A percentile compares a stretch with the other conserved stretches of the same genome.
Conservation (phyloP, 2,329 filamentous ascomycete species). For the Periconia macrospinosa region DNA sequence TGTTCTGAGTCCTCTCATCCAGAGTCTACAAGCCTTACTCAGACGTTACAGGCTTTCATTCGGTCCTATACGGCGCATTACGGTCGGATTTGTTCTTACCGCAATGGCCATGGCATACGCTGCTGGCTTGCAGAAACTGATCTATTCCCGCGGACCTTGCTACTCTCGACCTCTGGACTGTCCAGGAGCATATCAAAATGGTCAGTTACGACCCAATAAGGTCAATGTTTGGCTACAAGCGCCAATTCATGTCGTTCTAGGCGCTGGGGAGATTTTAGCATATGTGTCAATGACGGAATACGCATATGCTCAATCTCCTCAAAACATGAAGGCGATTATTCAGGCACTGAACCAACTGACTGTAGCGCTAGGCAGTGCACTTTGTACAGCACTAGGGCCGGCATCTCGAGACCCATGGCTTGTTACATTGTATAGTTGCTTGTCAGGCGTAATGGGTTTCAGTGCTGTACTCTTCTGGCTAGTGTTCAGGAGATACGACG, state of each 20-base stretch:
- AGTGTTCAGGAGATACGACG: too few relatives aligned
- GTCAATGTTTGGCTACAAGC: constrained; percentile 42
- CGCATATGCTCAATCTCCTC: constrained; percentile 44
- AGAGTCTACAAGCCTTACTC: constrained; percentile 22
- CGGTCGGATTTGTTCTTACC: constrained; percentile 19
- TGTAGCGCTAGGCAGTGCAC: constrained; percentile 21
- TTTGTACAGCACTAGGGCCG: constrained; percentile 33
- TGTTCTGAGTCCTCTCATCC: constrained; percentile 26
- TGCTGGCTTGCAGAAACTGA: constrained; percentile 25
- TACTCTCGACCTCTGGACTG: constrained; percentile 42
- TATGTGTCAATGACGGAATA: constrained; percentile 45
- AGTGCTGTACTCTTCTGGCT: too few relatives aligned
- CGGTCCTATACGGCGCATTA: constrained; percentile 24
- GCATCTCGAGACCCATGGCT: constrained; percentile 25
- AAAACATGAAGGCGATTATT: constrained; percentile 39
- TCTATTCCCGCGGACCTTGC: constrained; percentile 30
- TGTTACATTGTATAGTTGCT: constrained; percentile 17
- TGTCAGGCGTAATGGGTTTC: constrained; percentile 16
- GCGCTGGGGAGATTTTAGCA: constrained; percentile 45
- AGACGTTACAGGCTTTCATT: constrained; percentile 16
- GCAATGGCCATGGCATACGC: constrained; percentile 23
- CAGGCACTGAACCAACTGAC: constrained; percentile 29
- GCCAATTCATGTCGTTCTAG: constrained; percentile 40
- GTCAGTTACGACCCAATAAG: too few relatives aligned
- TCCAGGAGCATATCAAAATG: constrained; percentile 20